Evolutionary conservation across 768 basidiomycete species (phyloP), one percentile per base, ranked within the genome.

Genomic region (Tylopilus vinaceipallidus): DNA sequence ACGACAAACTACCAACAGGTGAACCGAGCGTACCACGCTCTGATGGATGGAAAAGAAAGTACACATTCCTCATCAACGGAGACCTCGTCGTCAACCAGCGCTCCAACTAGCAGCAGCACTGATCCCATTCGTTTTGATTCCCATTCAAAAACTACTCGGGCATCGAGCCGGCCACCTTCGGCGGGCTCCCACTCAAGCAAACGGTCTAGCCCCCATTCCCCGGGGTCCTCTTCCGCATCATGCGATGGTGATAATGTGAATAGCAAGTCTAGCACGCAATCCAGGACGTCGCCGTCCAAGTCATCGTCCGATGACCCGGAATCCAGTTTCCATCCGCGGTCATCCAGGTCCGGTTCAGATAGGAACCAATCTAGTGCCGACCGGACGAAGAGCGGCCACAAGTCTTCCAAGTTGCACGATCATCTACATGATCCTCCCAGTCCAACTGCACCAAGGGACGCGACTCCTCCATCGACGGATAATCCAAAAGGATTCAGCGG

Each of bases 21-120:
- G 49, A 79, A 78, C 59, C 59, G 74, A 36, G 82, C 83, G 29
- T 84, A 85, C 71, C 76, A 76, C 46, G 67, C 73, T 24, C 63
- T 84, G 42, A 74, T 76, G 59, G 73, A 75, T 52, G 73, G 75
- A 46, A 66, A 59, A 58, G 67, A 70, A 47, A 69, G 63, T 33
- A 52, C 58, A 20, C 62, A 59, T 54, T 60, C 64, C 20, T 55
- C 58, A 39, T 60, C 67, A 35, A 37, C 58, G 43, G 66, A 68
- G 41, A 50, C 62, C 29, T 57, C 65, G 12, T 59, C 65, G 23
- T 47, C 63, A 49, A 54, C 62, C 42, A 58, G 43, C 47, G 30
- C 45, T 38, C 53, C 60, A 42, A 30, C 58, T 52, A 37, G 54
- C 23, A 49, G 54, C 40, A 56, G 57, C 42, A 42, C 47, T 48